phyloP scores from a whole-genome alignment of 2,329 filamentous ascomycete species.

The Elsinoe batatas region DNA sequence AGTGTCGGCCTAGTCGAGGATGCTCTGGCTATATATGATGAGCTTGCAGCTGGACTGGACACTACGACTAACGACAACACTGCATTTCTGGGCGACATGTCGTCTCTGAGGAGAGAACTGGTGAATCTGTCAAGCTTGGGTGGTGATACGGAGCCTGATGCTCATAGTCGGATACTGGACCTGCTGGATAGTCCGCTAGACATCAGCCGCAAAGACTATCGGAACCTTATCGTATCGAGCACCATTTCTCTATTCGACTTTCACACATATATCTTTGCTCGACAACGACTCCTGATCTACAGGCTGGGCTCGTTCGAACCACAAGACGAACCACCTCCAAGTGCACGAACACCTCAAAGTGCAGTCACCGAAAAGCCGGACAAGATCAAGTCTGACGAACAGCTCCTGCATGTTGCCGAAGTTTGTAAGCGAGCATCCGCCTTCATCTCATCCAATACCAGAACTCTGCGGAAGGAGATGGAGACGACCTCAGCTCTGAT shows the following conservation, averaged over 20 bases:
- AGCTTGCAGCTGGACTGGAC: constrained; percentile 80
- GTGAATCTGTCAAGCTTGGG: neutral
- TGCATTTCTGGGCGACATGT: constrained; percentile 15
- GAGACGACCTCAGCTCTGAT: constrained; percentile 26
- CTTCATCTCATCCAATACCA: constrained; percentile 72
- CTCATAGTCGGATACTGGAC: constrained; percentile 11
- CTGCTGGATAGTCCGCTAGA: constrained; percentile 29
- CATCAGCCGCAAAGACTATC: constrained; percentile 60
- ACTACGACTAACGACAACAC: constrained; percentile 67
- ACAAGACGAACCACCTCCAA: constrained; percentile 15
- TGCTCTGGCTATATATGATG: constrained; percentile 87
- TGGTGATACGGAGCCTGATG: neutral
- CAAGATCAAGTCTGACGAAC: constrained; percentile 42
- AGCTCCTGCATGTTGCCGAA: constrained; percentile 72
- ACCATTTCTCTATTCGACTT: constrained; percentile 97
- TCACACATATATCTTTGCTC: constrained; percentile 81
- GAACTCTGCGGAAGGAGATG: constrained; percentile 71
- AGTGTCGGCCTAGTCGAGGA: constrained; percentile 94
- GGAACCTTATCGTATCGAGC: constrained; percentile 84
- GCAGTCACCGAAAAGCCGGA: constrained; percentile 18
- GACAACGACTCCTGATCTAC: constrained; percentile 73
- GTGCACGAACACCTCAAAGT: neutral
- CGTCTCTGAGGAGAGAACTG: neutral
- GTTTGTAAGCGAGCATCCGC: constrained; percentile 72
- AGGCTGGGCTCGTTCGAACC: constrained; percentile 60